Evolutionary conservation across 208 protist genomes (phyloP).

Genomic region (Leishmania lainsoni): DNA sequence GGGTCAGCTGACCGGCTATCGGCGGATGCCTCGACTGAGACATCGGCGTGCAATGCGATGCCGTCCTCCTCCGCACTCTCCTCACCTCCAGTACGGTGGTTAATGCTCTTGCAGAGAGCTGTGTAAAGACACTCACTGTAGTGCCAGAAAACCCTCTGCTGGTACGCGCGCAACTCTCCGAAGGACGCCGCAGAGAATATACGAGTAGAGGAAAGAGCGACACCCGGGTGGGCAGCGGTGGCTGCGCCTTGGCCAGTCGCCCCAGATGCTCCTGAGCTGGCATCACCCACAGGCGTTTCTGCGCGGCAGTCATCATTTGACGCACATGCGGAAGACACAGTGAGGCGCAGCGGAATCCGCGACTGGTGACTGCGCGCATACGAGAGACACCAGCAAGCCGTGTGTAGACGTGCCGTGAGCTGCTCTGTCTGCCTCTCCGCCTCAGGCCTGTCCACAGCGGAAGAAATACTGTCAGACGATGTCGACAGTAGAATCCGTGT

Average conservation of each 20-base stretch:
- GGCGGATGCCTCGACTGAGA: not conserved
- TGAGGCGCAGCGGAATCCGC: slow-evolving; percentile 23
- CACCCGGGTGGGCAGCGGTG: not conserved
- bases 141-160: slow-evolving; percentile 7
- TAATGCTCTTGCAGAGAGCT: not conserved
- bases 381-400: slow-evolving; percentile 37
- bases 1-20: not conserved
- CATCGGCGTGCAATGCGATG: not conserved
- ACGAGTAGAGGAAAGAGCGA: not conserved
- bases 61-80: not conserved
- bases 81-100: not conserved
- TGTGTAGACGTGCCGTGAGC: slow-evolving; percentile 24
- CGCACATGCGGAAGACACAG: not conserved
- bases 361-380: slow-evolving; percentile 28
- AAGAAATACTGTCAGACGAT: not conserved
- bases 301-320: not conserved
- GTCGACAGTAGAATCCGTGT: not conserved
- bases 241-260: not conserved
- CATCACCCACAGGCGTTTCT: not conserved
- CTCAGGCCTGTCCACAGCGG: not conserved
- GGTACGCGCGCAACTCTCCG: slow-evolving; percentile 18
- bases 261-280: too few species aligned
- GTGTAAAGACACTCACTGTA: slow-evolving; percentile 18
- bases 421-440: not conserved
- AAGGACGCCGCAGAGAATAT: slow-evolving; percentile 1